Conservation (phyloP, 257 asterid genomes). For the Craterostigma plantagineum region DNA sequence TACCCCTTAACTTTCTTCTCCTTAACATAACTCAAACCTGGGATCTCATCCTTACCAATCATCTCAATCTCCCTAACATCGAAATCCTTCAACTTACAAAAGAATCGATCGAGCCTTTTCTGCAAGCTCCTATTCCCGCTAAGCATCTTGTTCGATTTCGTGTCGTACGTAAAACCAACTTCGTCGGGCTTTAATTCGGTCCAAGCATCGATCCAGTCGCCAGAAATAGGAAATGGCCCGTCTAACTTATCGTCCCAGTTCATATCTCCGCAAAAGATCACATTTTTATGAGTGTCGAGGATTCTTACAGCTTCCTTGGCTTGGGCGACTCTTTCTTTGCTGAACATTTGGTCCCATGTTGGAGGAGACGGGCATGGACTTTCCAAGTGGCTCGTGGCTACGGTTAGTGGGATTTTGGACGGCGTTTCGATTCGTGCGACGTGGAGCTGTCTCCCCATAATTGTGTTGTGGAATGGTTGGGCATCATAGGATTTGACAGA, state of each 20-base stretch:
- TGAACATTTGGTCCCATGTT: constrained; percentile 84
- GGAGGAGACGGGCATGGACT: constrained; percentile 92
- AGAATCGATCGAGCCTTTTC: constrained; percentile 60
- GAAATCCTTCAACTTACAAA: constrained; percentile 56
- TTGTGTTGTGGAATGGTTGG: constrained; percentile 52
- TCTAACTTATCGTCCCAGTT: constrained; percentile 88
- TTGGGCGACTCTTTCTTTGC: constrained; percentile 76
- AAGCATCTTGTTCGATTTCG: constrained; percentile 84
- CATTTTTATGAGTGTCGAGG: constrained; percentile 42
- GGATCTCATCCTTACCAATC: constrained; percentile 79
- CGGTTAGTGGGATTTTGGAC: constrained; percentile 25
- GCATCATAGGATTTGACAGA: constrained; percentile 50
- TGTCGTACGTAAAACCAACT: constrained; percentile 81
- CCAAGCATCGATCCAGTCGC: constrained; percentile 92
- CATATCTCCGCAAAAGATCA: constrained; percentile 86
- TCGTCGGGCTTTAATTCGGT: constrained; percentile 47
- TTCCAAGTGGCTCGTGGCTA: constrained; percentile 89
- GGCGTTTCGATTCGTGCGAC: constrained; percentile 43
- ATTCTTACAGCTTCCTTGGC: constrained; percentile 59
- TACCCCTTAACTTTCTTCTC: constrained; percentile 58
- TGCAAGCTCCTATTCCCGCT: constrained; percentile 48
- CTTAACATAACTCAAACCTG: constrained; percentile 33
- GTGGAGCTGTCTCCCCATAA: constrained; percentile 72
- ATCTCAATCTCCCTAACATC: constrained; percentile 34
- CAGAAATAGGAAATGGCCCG: constrained; percentile 56